Evolutionary conservation across 495 filamentous ascomycete species (phyloP).

Genomic region (Trichoderma asperelloides): DNA sequence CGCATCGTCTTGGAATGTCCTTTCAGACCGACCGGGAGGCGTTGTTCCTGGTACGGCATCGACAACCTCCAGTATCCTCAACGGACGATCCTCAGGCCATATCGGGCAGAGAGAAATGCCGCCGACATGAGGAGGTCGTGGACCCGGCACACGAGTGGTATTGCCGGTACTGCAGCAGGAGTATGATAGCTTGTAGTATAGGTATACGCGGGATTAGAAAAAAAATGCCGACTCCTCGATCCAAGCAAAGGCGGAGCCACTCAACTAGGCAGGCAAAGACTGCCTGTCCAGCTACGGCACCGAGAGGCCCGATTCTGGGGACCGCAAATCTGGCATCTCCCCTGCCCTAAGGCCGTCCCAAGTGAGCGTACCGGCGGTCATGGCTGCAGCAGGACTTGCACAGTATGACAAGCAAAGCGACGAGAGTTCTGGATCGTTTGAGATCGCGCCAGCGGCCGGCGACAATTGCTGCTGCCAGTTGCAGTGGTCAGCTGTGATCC

Average conservation of each 20-base stretch:
- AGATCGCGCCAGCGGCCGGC: background rate
- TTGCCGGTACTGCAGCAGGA: no score
- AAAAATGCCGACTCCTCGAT: no score
- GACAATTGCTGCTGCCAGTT: background rate
- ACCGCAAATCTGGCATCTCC: background rate
- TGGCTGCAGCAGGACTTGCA: background rate
- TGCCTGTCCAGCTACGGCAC: background rate
- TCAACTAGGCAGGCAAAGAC: background rate
- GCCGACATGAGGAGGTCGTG: no score
- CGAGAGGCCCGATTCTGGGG: background rate
- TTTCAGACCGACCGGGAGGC: background rate
- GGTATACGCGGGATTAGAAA: background rate
- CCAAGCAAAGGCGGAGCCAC: background rate
- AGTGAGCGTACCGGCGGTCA: background rate
- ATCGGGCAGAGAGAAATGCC: no score
- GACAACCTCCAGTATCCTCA: no score
- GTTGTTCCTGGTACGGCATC: no score
- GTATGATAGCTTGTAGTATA: no score
- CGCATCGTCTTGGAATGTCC: background rate
- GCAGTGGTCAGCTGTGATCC: background rate
- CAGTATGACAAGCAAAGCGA: background rate
- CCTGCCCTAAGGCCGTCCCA: background rate
- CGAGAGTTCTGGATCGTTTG: background rate
- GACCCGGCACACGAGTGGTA: no score
- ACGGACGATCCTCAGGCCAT: no score